Percentiles rank a stretch among this genome's conserved stretches.
phyloP scores from a whole-genome alignment of 116 monocot genomes.

The Thalassia testudinum region DNA sequence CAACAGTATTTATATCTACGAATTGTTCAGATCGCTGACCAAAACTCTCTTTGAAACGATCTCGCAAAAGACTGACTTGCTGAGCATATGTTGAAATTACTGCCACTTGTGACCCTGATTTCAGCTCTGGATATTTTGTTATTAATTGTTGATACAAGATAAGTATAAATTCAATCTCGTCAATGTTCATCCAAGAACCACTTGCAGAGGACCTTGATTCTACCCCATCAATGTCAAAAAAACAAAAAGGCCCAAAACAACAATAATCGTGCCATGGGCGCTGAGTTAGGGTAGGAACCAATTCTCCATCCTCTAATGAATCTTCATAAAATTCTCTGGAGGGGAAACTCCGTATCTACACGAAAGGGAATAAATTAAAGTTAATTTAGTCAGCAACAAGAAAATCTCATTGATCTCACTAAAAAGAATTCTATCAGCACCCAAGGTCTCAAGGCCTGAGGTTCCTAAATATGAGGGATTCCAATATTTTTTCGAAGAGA shows the following conservation, averaged over 20 bases:
- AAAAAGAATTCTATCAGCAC: too few relatives aligned
- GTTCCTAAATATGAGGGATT: too few relatives aligned
- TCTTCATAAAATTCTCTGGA: slow-evolving; percentile 83
- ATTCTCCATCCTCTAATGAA: slow-evolving; percentile 57
- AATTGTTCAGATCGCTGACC: slow-evolving; percentile 47
- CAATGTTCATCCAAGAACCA: slow-evolving; percentile 81
- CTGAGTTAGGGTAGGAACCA: slow-evolving; percentile 40
- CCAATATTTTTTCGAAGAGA: too few relatives aligned
- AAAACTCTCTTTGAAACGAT: slow-evolving; percentile 45
- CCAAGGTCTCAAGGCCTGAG: too few relatives aligned
- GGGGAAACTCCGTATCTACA: slow-evolving; percentile 83
- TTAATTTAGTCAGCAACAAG: not conserved
- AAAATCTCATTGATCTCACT: too few relatives aligned
- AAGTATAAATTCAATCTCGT: slow-evolving; percentile 68
- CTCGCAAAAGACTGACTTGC: slow-evolving; percentile 76
- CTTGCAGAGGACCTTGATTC: slow-evolving; percentile 65
- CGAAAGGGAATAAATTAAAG: not conserved
- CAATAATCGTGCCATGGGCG: slow-evolving; percentile 63
- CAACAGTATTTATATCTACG: slow-evolving; percentile 94
- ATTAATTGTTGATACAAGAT: slow-evolving; percentile 63
- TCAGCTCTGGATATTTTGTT: slow-evolving; percentile 41
- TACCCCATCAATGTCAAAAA: slow-evolving; percentile 75
- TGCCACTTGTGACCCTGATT: slow-evolving; percentile 55
- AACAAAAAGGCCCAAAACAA: slow-evolving; percentile 91
- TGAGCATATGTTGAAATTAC: slow-evolving; percentile 78